These are phyloP conservation scores for Phalaenopsis equestris DNA, from an alignment of 106 monocot genomes.

Conservation along the genomic window DNA sequence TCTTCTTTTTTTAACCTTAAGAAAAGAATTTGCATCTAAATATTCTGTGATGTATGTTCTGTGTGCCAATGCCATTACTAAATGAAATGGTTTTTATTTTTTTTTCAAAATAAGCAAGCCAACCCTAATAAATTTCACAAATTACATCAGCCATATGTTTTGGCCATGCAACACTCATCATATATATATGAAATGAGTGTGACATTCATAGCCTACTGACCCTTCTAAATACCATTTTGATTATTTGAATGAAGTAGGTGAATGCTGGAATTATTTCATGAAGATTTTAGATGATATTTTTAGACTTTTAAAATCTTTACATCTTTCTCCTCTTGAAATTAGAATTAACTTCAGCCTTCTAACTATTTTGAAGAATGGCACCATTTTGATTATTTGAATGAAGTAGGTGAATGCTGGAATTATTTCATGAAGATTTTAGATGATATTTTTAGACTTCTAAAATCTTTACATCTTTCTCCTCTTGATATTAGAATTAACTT, in stretches of 20 bases:
- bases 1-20: no score
- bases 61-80: no score
- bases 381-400: background rate
- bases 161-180: no score
- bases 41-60: no score
- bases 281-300: background rate
- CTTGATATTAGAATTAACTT: background rate
- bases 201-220: background rate
- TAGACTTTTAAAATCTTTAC: background rate
- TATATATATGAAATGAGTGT: no score
- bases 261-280: background rate
- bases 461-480: background rate
- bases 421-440: background rate
- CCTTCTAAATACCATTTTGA: background rate
- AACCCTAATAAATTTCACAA: no score
- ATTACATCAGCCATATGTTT: no score
- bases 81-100: no score
- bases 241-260: background rate
- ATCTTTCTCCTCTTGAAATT: background rate
- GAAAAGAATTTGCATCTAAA: no score
- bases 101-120: no score
- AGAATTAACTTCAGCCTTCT: slow-evolving; percentile 1
- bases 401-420: background rate
- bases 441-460: background rate
- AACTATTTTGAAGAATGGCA: background rate